Percentiles rank a stretch among this genome's conserved stretches.
Conservation (phyloP, 1,139 yeast species). For the Kodamaea anthophila region DNA sequence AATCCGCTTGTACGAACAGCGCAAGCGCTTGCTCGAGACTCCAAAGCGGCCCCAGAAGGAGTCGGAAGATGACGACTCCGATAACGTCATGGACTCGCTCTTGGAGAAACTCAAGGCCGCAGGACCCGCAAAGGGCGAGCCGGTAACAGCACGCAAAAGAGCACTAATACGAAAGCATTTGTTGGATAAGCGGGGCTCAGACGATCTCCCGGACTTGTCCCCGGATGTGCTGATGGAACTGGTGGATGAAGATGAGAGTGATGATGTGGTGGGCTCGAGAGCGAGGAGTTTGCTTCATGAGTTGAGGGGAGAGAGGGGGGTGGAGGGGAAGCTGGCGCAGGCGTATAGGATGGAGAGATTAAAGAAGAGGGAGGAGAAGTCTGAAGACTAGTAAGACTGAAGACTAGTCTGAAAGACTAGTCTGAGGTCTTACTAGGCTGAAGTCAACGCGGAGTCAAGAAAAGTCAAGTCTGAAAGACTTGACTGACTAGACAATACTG, state of each 20-base stretch:
- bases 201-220: neutral
- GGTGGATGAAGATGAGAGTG: constrained; percentile 4
- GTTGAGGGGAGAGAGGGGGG: constrained; percentile 36
- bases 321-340: constrained; percentile 22
- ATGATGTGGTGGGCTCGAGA: constrained; percentile 33
- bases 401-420: no score
- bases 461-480: no score
- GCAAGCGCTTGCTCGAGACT: constrained; percentile 58
- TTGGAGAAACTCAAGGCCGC: constrained; percentile 69
- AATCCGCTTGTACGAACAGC: constrained; percentile 63
- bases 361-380: neutral
- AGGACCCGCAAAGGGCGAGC: constrained; percentile 67
- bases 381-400: neutral
- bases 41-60: constrained; percentile 22
- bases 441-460: no score
- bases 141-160: constrained; percentile 73
- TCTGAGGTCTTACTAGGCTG: no score
- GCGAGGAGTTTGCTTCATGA: constrained; percentile 57
- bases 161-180: constrained; percentile 69
- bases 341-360: constrained; percentile 32
- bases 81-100: constrained; percentile 68
- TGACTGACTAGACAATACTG: no score
- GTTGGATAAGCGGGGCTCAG: constrained; percentile 22
- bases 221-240: constrained; percentile 3
- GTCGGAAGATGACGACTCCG: constrained; percentile 23